A percentile compares a stretch with the other conserved stretches of the same genome.
Evolutionary conservation across 257 asterid species (phyloP).

Genomic region (Nicotiana benthamiana): DNA sequence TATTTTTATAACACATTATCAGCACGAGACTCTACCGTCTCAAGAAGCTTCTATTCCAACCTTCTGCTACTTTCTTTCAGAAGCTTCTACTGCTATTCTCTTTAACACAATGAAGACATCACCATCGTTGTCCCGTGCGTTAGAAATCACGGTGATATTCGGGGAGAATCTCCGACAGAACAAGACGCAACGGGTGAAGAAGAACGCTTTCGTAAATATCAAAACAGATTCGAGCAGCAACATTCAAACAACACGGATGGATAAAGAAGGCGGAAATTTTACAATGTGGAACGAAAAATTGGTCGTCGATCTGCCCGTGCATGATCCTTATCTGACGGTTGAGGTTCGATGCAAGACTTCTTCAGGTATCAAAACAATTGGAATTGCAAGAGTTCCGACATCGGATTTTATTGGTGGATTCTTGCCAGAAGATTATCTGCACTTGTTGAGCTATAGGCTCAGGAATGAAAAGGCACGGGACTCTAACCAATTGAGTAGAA

Average conservation of each 20-base stretch:
- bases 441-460: conserved; percentile 69
- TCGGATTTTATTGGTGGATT: conserved; percentile 54
- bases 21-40: too few relatives aligned
- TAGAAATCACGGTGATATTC: neutral
- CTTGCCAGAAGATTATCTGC: conserved; percentile 46
- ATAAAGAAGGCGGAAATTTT: conserved; percentile 42
- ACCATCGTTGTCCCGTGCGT: neutral
- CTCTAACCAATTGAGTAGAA: too few relatives aligned
- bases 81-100: neutral
- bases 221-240: conserved; percentile 20
- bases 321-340: conserved; percentile 34
- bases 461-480: conserved; percentile 36
- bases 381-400: conserved; percentile 44
- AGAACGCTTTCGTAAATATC: neutral
- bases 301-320: conserved; percentile 36
- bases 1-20: too few relatives aligned
- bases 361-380: conserved; percentile 28
- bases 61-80: too few relatives aligned
- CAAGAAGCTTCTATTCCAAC: too few relatives aligned
- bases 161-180: neutral
- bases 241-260: conserved; percentile 22
- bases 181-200: neutral
- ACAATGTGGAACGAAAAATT: conserved; percentile 69
- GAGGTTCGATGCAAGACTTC: conserved; percentile 37
- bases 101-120: neutral